phyloP scores from a whole-genome alignment of 1,284 basidiomycete species.

The Wallemia mellicola region DNA sequence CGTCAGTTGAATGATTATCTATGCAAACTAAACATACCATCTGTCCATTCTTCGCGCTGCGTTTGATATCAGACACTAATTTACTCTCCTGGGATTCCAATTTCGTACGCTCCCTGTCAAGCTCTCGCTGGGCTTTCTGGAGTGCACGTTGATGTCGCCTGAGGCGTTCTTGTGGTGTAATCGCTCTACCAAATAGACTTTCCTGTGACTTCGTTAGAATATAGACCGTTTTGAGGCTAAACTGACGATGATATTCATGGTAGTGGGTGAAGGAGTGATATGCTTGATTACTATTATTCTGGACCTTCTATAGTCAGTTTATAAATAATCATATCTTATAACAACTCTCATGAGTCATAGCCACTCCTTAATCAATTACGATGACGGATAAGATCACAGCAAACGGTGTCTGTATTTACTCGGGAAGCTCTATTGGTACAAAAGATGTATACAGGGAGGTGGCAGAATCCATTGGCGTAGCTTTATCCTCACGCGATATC shows the following conservation, averaged over 20 bases:
- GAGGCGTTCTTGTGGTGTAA: constrained; percentile 83
- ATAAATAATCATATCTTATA: background rate
- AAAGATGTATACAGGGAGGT: background rate
- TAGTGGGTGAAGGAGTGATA: background rate
- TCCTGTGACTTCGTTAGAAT: constrained; percentile 37
- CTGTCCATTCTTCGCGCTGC: constrained; percentile 80
- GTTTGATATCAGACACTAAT: constrained; percentile 76
- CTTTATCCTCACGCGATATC: background rate
- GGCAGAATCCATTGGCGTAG: background rate
- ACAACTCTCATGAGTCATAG: background rate
- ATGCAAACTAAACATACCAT: constrained; percentile 26
- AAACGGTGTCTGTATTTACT: background rate
- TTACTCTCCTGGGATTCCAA: constrained; percentile 90
- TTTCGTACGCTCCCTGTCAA: constrained; percentile 78
- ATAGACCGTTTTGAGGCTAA: too few species aligned
- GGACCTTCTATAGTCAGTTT: too few species aligned
- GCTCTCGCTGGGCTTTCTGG: constrained; percentile 83
- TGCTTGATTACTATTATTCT: background rate
- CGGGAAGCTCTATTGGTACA: background rate
- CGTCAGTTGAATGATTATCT: background rate
- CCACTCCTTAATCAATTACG: background rate
- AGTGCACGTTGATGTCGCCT: constrained; percentile 85
- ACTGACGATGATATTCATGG: constrained; percentile 11
- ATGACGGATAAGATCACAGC: too few species aligned
- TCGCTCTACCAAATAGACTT: constrained; percentile 68